These are phyloP conservation scores for Clarireedia monteithiana DNA, from an alignment of 2,329 filamentous ascomycete genomes.

Conservation along the genomic window DNA sequence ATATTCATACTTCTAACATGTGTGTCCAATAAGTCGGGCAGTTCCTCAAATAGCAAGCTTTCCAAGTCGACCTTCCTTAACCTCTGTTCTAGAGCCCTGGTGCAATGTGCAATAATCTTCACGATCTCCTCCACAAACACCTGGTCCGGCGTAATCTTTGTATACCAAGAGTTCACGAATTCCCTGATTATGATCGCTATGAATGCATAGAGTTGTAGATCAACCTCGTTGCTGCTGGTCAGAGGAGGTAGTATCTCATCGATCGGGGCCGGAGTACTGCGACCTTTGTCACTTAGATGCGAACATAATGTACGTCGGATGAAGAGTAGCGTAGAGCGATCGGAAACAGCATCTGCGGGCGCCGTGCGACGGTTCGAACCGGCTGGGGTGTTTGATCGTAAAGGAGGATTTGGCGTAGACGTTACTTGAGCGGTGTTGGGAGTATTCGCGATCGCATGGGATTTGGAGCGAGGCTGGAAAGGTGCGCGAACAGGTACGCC, in stretches of 20 bases:
- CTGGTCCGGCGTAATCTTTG: constrained; percentile 83
- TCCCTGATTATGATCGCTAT: constrained; percentile 85
- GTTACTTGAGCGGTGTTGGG: neutral
- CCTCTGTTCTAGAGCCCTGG: constrained; percentile 77
- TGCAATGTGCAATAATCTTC: constrained; percentile 87
- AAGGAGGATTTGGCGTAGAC: constrained; percentile 1
- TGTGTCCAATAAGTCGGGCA: constrained; percentile 71
- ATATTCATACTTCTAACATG: constrained; percentile 62
- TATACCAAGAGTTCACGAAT: constrained; percentile 90
- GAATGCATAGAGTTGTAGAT: constrained; percentile 86
- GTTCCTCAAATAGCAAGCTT: constrained; percentile 75
- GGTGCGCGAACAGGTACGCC: constrained; percentile 6
- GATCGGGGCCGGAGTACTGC: constrained; percentile 49
- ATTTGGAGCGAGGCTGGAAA: constrained; percentile 10
- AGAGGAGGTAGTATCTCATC: constrained; percentile 81
- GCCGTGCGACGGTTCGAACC: constrained; percentile 28
- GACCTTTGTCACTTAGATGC: constrained; percentile 54
- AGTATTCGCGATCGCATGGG: neutral
- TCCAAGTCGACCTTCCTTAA: constrained; percentile 77
- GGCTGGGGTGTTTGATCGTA: constrained; percentile 16
- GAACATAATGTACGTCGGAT: constrained; percentile 79
- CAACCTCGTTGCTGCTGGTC: constrained; percentile 89
- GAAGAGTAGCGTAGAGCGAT: constrained; percentile 71
- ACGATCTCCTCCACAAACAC: constrained; percentile 81
- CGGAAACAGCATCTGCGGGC: constrained; percentile 51